Percentiles rank a stretch among this genome's conserved stretches.
These are phyloP conservation scores for Colletotrichum simmondsii DNA, from an alignment of 2,329 filamentous ascomycete species.

Conservation along the genomic window DNA sequence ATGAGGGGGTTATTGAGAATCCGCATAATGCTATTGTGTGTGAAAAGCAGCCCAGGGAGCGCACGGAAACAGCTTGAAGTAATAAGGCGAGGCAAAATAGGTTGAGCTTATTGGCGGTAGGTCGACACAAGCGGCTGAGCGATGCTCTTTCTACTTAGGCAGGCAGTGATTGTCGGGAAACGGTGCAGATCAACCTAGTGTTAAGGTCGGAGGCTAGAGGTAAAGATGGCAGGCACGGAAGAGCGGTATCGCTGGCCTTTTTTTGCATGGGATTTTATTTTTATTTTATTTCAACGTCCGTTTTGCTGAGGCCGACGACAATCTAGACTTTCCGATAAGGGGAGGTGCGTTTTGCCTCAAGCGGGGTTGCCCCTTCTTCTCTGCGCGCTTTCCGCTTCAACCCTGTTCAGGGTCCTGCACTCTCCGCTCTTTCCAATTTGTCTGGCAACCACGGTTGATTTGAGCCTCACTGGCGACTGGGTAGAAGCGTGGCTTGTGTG, in stretches of 20 bases:
- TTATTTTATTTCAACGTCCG: not conserved
- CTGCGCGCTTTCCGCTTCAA: not conserved
- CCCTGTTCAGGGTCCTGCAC: not conserved
- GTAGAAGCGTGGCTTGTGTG: not conserved
- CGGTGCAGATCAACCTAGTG: not conserved
- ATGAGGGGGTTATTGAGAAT: slow-evolving; percentile 32
- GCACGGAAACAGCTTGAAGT: not conserved
- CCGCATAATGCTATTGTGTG: slow-evolving; percentile 24
- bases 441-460: not conserved
- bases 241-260: slow-evolving; percentile 26
- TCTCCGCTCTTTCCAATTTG: not conserved
- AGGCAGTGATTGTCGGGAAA: not conserved
- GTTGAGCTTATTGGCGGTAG: not conserved
- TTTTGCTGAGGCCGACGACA: slow-evolving; percentile 24
- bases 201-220: not conserved
- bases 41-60: not conserved
- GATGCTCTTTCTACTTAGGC: not conserved
- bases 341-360: slow-evolving; percentile 32
- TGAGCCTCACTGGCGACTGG: not conserved
- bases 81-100: not conserved
- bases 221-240: not conserved
- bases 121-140: not conserved
- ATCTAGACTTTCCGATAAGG: slow-evolving; percentile 35
- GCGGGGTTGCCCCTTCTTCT: slow-evolving; percentile 36
- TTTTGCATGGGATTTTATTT: slow-evolving; percentile 8